phyloP scores from a whole-genome alignment of 164 flowering plant genomes.

The Vitis cinerea region DNA sequence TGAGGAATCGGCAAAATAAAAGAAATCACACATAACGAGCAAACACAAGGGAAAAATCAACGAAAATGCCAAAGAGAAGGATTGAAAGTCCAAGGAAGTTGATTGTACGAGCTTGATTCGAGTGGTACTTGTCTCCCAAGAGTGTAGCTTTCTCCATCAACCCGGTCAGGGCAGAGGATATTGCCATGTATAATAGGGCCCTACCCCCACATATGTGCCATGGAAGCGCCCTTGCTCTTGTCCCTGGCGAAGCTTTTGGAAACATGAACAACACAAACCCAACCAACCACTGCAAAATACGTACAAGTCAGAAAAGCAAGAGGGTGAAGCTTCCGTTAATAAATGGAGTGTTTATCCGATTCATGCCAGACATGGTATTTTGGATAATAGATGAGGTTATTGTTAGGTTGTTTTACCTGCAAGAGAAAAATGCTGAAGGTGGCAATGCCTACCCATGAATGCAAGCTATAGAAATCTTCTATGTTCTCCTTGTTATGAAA shows the following conservation, averaged over 20 bases:
- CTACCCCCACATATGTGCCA: constrained; percentile 54
- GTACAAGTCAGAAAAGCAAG: neutral
- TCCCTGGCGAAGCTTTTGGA: constrained; percentile 13
- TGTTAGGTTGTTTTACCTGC: constrained; percentile 52
- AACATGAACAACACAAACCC: constrained; percentile 34
- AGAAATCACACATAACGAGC: constrained; percentile 19
- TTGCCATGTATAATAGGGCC: constrained; percentile 54
- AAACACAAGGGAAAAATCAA: constrained; percentile 36
- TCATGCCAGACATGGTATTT: too few relatives aligned
- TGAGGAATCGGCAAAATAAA: too few relatives aligned
- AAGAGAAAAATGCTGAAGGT: constrained; percentile 56
- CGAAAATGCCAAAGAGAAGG: constrained; percentile 55
- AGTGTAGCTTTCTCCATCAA: constrained; percentile 42
- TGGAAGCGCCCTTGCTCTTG: constrained; percentile 25
- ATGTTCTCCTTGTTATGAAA: constrained; percentile 36
- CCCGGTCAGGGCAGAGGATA: constrained; percentile 63
- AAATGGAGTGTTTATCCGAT: too few relatives aligned
- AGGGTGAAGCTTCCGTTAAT: too few relatives aligned
- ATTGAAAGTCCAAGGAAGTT: constrained; percentile 61
- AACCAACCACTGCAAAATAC: constrained; percentile 45
- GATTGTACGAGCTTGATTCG: constrained; percentile 36
- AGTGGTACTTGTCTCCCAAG: constrained; percentile 4
- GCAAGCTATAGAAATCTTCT: constrained; percentile 53
- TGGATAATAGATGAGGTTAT: neutral
- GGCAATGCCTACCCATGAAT: constrained; percentile 83